These are phyloP conservation scores for Metschnikowia lochheadii DNA, from an alignment of 805 yeast species.

Conservation along the genomic window DNA sequence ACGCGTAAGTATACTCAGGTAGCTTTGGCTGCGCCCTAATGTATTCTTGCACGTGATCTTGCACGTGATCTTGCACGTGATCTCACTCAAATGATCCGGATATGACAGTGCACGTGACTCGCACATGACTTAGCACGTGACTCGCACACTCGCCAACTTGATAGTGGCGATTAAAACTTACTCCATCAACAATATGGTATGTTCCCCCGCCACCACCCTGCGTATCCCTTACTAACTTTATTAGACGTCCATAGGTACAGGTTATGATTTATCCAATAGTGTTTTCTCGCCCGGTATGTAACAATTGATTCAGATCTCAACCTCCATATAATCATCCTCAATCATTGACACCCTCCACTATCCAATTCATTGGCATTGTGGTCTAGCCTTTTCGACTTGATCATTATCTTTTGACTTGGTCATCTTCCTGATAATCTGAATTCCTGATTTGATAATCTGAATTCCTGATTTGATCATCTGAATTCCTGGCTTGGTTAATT, in stretches of 20 bases:
- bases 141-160: conserved; percentile 1
- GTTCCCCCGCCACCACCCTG: neutral
- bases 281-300: conserved; percentile 76
- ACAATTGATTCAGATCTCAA: too few species aligned
- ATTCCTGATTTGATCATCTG: neutral
- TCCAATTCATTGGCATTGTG: too few species aligned
- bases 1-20: too few species aligned
- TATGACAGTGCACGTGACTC: too few species aligned
- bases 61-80: neutral
- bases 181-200: conserved; percentile 10
- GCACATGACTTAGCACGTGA: too few species aligned
- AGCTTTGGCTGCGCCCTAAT: neutral
- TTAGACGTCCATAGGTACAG: conserved; percentile 91
- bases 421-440: too few species aligned
- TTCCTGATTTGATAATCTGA: neutral
- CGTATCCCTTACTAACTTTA: conserved; percentile 7
- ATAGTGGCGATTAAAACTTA: conserved; percentile 2
- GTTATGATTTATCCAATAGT: conserved; percentile 96
- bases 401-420: too few species aligned
- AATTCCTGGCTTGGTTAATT: neutral
- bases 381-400: too few species aligned
- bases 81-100: too few species aligned
- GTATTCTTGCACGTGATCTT: neutral
- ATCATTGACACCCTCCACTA: too few species aligned
- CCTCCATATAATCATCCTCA: too few species aligned